Evolutionary conservation across 768 basidiomycete species (phyloP).

Genomic region (Cantharellus anzutake): DNA sequence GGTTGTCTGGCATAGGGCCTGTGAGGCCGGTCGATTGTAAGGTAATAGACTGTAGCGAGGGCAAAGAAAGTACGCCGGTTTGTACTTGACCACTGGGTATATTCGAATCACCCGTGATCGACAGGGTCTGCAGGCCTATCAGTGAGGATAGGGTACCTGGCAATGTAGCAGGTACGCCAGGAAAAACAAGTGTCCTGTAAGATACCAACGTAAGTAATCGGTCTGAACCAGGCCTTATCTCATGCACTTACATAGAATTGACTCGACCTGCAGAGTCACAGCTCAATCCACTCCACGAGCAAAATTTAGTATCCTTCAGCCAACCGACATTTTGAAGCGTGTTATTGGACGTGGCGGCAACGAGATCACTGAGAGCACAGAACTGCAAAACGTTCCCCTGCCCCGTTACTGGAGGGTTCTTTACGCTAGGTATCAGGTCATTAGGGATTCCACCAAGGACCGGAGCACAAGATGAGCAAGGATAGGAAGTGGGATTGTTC

Average conservation of each 20-base stretch:
- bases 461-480: slow-evolving; percentile 28
- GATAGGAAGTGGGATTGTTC: slow-evolving; percentile 24
- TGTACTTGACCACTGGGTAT: slow-evolving; percentile 21
- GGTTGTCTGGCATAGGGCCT: slow-evolving; percentile 2
- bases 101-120: slow-evolving; percentile 23
- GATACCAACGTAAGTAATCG: too few species aligned
- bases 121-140: slow-evolving; percentile 21
- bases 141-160: slow-evolving; percentile 23
- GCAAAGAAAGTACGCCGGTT: slow-evolving; percentile 1
- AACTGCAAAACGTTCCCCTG: slow-evolving; percentile 27
- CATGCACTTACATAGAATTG: slow-evolving; percentile 22
- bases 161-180: slow-evolving; percentile 27
- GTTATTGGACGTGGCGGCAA: slow-evolving; percentile 23
- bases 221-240: too few species aligned
- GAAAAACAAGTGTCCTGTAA: slow-evolving; percentile 23
- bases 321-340: slow-evolving; percentile 25
- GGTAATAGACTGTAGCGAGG: slow-evolving; percentile 3
- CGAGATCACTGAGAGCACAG: slow-evolving; percentile 28
- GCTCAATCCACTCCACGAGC: slow-evolving; percentile 29
- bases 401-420: slow-evolving; percentile 16
- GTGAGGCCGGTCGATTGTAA: slow-evolving; percentile 5
- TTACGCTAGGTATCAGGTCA: slow-evolving; percentile 11
- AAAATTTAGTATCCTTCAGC: slow-evolving; percentile 25
- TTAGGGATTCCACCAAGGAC: slow-evolving; percentile 22
- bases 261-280: slow-evolving; percentile 26